Evolutionary conservation across 345 rosid genomes (phyloP).

Genomic region (Ailanthus altissimus): DNA sequence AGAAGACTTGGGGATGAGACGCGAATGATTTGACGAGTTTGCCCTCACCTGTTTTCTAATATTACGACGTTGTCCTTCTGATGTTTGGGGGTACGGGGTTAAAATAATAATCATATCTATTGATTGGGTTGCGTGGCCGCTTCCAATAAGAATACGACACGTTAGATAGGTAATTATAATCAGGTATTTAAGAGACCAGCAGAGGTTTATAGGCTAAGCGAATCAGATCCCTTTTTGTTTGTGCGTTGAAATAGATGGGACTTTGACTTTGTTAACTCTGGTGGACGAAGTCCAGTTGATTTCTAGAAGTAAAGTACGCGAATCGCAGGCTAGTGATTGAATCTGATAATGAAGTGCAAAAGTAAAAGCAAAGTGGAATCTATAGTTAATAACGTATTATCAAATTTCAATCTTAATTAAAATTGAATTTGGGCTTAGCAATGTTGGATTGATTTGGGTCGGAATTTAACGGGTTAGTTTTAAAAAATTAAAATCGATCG

Average conservation of each 20-base stretch:
- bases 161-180: not conserved
- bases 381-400: too few relatives aligned
- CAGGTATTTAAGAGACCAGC: too few relatives aligned
- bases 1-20: conserved; percentile 21
- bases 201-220: not conserved
- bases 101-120: not conserved
- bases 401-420: too few relatives aligned
- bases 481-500: too few relatives aligned
- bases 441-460: too few relatives aligned
- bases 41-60: not conserved
- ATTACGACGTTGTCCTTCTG: conserved; percentile 8
- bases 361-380: too few relatives aligned
- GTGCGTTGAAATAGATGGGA: not conserved
- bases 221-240: not conserved
- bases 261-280: not conserved
- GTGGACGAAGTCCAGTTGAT: not conserved
- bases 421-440: too few relatives aligned
- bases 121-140: not conserved
- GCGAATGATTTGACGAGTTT: not conserved
- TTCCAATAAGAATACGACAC: conserved; percentile 14
- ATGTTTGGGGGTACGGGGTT: not conserved
- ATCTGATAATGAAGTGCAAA: too few relatives aligned
- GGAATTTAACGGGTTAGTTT: too few relatives aligned
- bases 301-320: not conserved
- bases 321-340: too few relatives aligned